Base-by-base conservation (phyloP, 1,139 yeast genomes). In the Protomyces inundatus region DNA sequence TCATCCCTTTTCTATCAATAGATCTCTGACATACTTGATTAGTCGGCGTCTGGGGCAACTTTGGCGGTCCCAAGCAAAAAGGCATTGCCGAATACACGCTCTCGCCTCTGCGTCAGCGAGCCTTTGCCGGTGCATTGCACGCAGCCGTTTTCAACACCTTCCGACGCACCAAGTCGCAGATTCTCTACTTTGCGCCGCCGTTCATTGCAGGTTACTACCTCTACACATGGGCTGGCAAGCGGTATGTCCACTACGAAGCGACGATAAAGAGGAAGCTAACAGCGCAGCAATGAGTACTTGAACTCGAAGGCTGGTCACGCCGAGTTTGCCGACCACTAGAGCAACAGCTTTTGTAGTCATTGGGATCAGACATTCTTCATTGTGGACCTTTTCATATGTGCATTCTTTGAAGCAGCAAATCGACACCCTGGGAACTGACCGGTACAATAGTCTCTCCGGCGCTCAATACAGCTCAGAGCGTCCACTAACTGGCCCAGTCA, bases 21-120 rank as follows among this genome's bases (percentile, higher is more conserved):
- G n/a, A n/a, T 6, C 50, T 7, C 30, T 42, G 30, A 16, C 50
- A 16, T 12, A 2, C 2, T 23, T 23, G 2, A 2, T 6, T 23
- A 36, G 55, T 37, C 30, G 55, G 55, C 40, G 34, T 30, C 33
- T 53, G 55, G 45, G 42, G 58, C 14, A 33, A 46, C 16, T 52
- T 76, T 70, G 90, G 95, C 69, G 82, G 89, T 77, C 95, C 95
- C 75, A 83, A 83, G 75, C 98, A 91, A 81, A 90, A 89, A 79
- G 86, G 72, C 77, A 81, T 88, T 71, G 85, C 90, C 67, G 82
- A 85, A 65, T 95, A 93, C 82, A 81, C 96, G 66, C 91, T 93
- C 68, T 88, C 98, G 68, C 96, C 97, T 68, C 88, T 82, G 72
- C 97, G 97, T 67, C 95, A 95, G 78, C 86, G 84, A 77, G 97